phyloP scores from a whole-genome alignment of 1,284 basidiomycete genomes.

The Leccinum pachyderme region DNA sequence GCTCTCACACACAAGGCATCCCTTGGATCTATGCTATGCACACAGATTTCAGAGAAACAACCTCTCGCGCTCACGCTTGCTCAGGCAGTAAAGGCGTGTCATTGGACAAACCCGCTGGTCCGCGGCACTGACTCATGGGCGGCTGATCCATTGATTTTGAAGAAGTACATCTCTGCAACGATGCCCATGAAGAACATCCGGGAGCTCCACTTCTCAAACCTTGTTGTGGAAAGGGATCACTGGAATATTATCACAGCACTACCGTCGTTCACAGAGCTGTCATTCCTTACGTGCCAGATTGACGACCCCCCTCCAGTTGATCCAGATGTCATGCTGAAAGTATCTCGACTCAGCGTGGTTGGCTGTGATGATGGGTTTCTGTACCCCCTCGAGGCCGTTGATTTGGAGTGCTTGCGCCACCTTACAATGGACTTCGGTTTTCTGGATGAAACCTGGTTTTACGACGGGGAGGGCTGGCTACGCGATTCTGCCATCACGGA shows the following conservation, averaged over 20 bases:
- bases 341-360: background rate
- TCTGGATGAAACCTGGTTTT: background rate
- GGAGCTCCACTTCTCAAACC: background rate
- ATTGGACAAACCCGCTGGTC: background rate
- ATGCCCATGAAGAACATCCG: background rate
- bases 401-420: background rate
- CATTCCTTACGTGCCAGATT: background rate
- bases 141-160: background rate
- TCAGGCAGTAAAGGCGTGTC: background rate
- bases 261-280: background rate
- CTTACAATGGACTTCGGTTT: background rate
- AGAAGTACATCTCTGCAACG: background rate
- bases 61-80: background rate
- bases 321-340: background rate
- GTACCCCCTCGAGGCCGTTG: background rate
- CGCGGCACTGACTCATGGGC: background rate
- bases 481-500: background rate
- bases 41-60: background rate
- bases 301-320: too few relatives aligned
- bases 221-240: background rate
- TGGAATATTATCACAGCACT: background rate
- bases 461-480: background rate
- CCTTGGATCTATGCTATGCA: background rate
- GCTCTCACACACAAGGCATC: background rate
- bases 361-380: background rate